Evolutionary conservation across 768 basidiomycete species (phyloP), one percentile per base, ranked within the genome.

Genomic region (Calvatia gigantea): DNA sequence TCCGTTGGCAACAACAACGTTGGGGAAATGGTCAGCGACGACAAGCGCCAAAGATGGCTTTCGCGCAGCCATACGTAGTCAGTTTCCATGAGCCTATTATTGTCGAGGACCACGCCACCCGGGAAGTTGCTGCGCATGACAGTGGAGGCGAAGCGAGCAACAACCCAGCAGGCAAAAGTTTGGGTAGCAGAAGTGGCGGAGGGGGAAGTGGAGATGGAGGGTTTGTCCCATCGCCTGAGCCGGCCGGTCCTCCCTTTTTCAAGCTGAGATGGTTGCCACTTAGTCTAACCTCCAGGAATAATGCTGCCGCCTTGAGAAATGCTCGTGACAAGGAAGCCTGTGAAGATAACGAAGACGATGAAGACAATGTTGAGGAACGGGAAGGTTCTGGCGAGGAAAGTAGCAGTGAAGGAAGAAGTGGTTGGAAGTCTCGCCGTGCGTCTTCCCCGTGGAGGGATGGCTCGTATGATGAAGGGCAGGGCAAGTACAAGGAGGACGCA

Each of bases 241-340:
- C n/a, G 15, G n/a, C 31, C 29, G 37, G 8, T 28, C 58, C 38
- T 28, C 64, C 67, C 23, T 61, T 57, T 46, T 69, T 65, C 55
- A 73, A 68, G 56, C 60, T 75, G 11, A 68, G 73, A 49, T 79
- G 76, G 76, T 69, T 77, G 67, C 75, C 75, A 6, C 71, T 69
- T 5, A 76, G 73, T 56, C 64, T 75, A 35, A 61, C 64, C 14
- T 60, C 66, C 0, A 60, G 68, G 33, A 65, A 62, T 8, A 72
- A 72, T 32, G 66, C 63, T 6, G 54, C 58, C 23, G 50, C 37
- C 7, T 60, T 71, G 8, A 59, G 56, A 21, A 58, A 68, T 2
- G 49, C 69, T 6, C 39, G 39, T 5, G 59, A 60, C 15, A 50
- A 53, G n/a, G 31, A 17, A 6, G 56, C 29, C 5, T 41, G 27